Percentiles rank a stretch among this genome's conserved stretches.
phyloP scores from a whole-genome alignment of 176 grass and related monocot species.

The Cenchrus americanus region DNA sequence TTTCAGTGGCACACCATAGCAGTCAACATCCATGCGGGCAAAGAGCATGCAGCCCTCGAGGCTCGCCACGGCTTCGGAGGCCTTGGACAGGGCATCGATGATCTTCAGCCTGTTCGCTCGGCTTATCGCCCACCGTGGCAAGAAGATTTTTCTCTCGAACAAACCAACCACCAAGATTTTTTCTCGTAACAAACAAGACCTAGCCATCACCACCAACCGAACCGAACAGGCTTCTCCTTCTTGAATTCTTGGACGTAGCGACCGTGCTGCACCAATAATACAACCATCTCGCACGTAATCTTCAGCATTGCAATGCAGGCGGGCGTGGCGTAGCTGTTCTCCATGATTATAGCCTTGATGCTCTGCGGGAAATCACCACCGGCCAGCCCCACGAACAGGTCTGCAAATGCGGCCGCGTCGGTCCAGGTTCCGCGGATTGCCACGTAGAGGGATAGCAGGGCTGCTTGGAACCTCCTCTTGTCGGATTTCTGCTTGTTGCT shows the following conservation, averaged over 20 bases:
- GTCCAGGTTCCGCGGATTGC: not conserved
- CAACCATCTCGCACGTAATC: conserved; percentile 4
- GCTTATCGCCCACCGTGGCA: no score
- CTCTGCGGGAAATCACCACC: not conserved
- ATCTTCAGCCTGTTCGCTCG: no score
- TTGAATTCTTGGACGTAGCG: not conserved
- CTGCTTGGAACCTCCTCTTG: not conserved
- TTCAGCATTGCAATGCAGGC: conserved; percentile 1
- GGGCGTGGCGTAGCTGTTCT: not conserved
- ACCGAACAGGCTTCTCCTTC: no score
- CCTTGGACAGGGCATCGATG: not conserved
- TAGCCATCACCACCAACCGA: no score
- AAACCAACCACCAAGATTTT: no score
- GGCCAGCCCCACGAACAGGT: not conserved
- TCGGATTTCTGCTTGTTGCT: not conserved
- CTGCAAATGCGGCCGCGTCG: not conserved
- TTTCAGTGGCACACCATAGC: not conserved
- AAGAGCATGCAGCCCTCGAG: conserved; percentile 16
- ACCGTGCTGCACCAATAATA: not conserved
- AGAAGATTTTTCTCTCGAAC: no score
- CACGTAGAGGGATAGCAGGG: not conserved
- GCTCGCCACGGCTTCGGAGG: not conserved
- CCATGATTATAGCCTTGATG: not conserved
- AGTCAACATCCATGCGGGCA: not conserved
- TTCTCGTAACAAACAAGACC: no score